A percentile compares a stretch with the other conserved stretches of the same genome.
Conservation (phyloP, 176 grass and related monocot species). For the Avena eriantha region DNA sequence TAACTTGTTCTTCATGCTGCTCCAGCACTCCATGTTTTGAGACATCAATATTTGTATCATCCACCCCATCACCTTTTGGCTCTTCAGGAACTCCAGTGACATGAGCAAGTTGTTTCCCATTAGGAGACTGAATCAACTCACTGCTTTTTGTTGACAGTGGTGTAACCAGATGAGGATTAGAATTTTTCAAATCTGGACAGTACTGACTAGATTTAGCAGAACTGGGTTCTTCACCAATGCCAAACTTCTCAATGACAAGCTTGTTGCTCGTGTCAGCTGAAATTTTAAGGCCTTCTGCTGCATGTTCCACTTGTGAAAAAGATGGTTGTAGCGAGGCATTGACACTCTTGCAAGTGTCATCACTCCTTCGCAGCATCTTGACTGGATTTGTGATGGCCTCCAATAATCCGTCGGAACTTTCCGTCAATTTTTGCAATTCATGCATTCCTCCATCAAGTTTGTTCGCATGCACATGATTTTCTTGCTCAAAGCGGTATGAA, state of each 20-base stretch:
- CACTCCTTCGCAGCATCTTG: conserved; percentile 59
- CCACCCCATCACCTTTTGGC: conserved; percentile 41
- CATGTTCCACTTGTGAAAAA: conserved; percentile 48
- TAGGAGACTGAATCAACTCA: conserved; percentile 41
- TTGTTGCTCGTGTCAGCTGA: conserved; percentile 41
- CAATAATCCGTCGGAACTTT: conserved; percentile 80
- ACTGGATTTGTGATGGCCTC: conserved; percentile 89
- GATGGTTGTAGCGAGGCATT: conserved; percentile 44
- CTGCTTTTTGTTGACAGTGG: conserved; percentile 36
- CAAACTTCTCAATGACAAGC: conserved; percentile 15
- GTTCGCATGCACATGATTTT: conserved; percentile 39
- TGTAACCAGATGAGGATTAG: conserved; percentile 37
- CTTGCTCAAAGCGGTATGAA: conserved; percentile 53
- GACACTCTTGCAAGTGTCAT: conserved; percentile 31
- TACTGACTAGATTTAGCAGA: conserved; percentile 31
- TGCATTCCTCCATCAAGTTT: conserved; percentile 42
- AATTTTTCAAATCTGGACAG: conserved; percentile 38
- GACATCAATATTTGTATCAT: conserved; percentile 36
- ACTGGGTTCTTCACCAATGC: conserved; percentile 31
- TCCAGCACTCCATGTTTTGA: conserved; percentile 24
- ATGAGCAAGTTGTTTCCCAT: conserved; percentile 49
- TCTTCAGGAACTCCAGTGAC: conserved; percentile 45
- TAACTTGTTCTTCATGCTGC: conserved; percentile 37
- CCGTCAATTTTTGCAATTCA: conserved; percentile 41
- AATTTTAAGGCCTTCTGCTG: conserved; percentile 23